Evolutionary conservation across 2,329 filamentous ascomycete species (phyloP).

Genomic region (Madurella fahalii): DNA sequence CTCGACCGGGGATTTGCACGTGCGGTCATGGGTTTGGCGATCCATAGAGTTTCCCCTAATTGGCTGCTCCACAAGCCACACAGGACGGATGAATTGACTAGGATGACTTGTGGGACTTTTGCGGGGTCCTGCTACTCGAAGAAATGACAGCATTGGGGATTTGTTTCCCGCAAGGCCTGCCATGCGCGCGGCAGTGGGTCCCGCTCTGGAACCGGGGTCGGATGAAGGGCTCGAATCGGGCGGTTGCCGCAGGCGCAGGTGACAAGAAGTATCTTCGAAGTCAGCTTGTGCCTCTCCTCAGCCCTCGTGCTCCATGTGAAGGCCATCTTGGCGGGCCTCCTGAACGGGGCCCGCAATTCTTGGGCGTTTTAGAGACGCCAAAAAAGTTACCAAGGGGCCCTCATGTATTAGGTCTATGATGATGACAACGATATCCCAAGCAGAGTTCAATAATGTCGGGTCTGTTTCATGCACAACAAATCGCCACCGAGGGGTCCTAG

Average conservation of each 20-base stretch:
- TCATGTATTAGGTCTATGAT: too few species aligned
- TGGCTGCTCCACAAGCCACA: conserved; percentile 18
- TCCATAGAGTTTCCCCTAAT: conserved; percentile 4
- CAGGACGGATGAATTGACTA: conserved; percentile 1
- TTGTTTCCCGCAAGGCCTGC: too few species aligned
- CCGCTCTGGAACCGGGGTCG: conserved; percentile 18
- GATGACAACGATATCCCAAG: too few species aligned
- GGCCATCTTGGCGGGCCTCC: conserved; percentile 1
- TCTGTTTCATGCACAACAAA: conserved; percentile 5
- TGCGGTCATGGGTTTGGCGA: conserved; percentile 14
- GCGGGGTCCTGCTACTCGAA: not conserved
- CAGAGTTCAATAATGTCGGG: not conserved
- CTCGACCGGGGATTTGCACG: conserved; percentile 12
- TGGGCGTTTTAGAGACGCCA: not conserved
- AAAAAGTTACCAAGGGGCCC: too few species aligned
- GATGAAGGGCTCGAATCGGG: conserved; percentile 23
- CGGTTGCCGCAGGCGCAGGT: conserved; percentile 10
- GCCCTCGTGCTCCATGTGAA: conserved; percentile 15
- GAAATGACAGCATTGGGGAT: not conserved
- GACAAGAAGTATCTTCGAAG: conserved; percentile 8
- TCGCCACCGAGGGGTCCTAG: not conserved
- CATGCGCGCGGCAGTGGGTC: conserved; percentile 4
- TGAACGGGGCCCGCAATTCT: not conserved
- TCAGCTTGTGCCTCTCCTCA: not conserved
- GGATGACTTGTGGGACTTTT: not conserved